Evolutionary conservation across 805 yeast genomes (phyloP), one percentile per base, ranked within the genome.

Genomic region (Kodamaea sagamina): DNA sequence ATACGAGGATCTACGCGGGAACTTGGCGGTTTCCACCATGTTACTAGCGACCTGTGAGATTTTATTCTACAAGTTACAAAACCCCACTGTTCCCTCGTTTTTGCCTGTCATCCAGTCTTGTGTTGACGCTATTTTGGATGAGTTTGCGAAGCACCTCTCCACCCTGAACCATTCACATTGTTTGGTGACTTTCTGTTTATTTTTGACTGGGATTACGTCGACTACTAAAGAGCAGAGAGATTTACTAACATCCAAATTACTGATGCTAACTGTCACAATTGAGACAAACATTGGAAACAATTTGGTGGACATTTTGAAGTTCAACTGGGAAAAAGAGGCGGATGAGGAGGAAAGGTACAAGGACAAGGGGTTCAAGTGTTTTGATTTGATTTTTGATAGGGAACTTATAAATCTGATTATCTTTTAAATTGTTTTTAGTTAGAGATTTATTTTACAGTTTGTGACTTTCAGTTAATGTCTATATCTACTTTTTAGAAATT

Each of bases 311-410:
- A 35, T 43, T 1, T 35, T 48, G 22, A 15, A 16, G 6, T 8
- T 18, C n/a, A 46, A 41, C 15, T 48, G 51, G 51, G 41, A 42
- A 15, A 41, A 36, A 24, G 51, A 48, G 29, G 34, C 26, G 10
- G 18, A 18, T 15, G 44, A 42, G 9, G 43, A 36, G 21, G 24
- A 22, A 15, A 19, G 15, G 18, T 36, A 16, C 18, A 48, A 47
- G 7, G 51, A 43, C 11, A 42, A 43, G 37, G 48, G 48, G 1
- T 48, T 42, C 29, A 45, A 45, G 36, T 37, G 47, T 26, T 48
- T 48, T 24, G 47, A 48, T 26, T 39, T 48, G 29, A 29, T 48
- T 9, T 48, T 48, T 24, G 51, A 48, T 24, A 45, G 51, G 32
- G 32, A 19, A 11, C 41, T 41, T 10, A 18, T 45, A 4, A 47